Evolutionary conservation across 805 yeast genomes (phyloP).

Genomic region (Pichia membranifaciens): DNA sequence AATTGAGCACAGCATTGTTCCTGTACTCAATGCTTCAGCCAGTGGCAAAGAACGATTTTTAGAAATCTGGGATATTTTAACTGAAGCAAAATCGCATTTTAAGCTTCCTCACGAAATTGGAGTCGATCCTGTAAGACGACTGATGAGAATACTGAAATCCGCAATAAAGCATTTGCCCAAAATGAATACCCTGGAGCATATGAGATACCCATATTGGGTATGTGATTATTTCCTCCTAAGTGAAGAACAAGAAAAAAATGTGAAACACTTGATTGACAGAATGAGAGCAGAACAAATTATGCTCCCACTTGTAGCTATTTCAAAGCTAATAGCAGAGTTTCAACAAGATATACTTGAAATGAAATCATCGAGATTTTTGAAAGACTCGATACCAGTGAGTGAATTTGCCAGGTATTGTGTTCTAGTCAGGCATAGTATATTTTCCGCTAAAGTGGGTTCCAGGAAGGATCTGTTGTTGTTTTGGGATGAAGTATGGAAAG

Average conservation of each 20-base stretch:
- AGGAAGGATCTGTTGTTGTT: constrained; percentile 19
- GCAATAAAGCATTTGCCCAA: constrained; percentile 15
- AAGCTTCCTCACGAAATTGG: constrained; percentile 22
- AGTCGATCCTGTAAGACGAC: constrained; percentile 18
- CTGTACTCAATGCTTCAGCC: not conserved
- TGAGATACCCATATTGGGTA: constrained; percentile 9
- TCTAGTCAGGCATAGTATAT: constrained; percentile 16
- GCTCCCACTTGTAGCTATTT: constrained; percentile 14
- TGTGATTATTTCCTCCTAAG: constrained; percentile 15
- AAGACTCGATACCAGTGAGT: constrained; percentile 22
- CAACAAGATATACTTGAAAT: constrained; percentile 7
- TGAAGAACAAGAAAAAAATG: constrained; percentile 8
- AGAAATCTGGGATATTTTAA: constrained; percentile 13
- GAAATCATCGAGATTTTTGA: constrained; percentile 17
- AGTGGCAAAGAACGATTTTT: not conserved
- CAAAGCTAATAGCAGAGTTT: constrained; percentile 2
- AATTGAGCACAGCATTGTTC: not conserved
- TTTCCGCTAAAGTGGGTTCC: constrained; percentile 18
- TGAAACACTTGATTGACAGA: constrained; percentile 8
- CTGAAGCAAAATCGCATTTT: constrained; percentile 21
- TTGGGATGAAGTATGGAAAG: constrained; percentile 24
- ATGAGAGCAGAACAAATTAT: constrained; percentile 1
- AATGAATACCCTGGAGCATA: not conserved
- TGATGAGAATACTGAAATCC: constrained; percentile 15
- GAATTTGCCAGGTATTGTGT: constrained; percentile 28